Conservation (phyloP, 2,329 filamentous ascomycete species). For the Diaporthe citriasiana region DNA sequence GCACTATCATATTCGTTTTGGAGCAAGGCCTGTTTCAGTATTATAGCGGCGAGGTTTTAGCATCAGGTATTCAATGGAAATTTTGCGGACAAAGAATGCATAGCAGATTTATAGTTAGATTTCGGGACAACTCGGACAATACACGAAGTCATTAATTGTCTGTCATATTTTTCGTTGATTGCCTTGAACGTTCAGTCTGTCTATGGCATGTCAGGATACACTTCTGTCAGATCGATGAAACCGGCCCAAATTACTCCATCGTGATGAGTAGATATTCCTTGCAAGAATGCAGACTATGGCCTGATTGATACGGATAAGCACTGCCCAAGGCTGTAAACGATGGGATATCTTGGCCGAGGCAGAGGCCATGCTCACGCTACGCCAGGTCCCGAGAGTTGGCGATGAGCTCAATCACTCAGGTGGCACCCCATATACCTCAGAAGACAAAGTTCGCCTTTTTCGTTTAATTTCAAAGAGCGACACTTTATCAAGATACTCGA, state of each 20-base stretch:
- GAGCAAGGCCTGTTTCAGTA: neutral
- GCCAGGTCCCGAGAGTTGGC: neutral
- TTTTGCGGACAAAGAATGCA: neutral
- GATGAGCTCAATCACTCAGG: no score
- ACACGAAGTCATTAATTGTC: neutral
- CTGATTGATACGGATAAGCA: no score
- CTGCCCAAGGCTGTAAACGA: no score
- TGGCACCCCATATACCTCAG: neutral
- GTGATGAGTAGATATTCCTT: no score
- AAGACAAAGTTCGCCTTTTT: neutral
- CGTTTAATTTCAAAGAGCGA: no score
- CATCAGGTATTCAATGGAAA: neutral
- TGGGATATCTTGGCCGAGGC: no score
- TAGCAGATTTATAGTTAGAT: neutral
- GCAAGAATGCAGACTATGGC: no score
- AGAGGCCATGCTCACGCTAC: no score
- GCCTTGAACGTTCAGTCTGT: no score
- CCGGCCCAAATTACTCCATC: no score
- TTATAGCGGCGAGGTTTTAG: neutral
- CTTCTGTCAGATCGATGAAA: neutral
- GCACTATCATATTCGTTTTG: slow-evolving; percentile 13
- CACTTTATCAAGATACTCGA: neutral
- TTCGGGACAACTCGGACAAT: neutral
- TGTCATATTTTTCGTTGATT: neutral
- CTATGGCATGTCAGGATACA: no score